A percentile compares a stretch with the other conserved stretches of the same genome.
These are phyloP conservation scores for Arthrobotrys conoides DNA, from an alignment of 2,329 filamentous ascomycete genomes.

Conservation along the genomic window DNA sequence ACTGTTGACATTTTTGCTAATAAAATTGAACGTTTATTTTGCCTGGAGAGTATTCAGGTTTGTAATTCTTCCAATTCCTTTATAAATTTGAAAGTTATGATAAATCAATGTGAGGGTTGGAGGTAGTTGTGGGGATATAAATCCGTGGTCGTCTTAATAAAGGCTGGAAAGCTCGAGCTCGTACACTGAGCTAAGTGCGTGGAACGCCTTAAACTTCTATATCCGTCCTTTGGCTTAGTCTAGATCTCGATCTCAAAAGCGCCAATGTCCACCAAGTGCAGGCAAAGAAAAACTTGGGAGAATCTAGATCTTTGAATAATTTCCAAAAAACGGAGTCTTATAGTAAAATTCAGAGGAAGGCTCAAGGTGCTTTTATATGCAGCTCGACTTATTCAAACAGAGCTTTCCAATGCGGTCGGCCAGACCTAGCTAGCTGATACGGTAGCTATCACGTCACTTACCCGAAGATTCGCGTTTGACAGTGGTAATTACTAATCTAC, in stretches of 20 bases:
- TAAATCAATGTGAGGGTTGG: no score
- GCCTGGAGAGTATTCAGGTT: not conserved
- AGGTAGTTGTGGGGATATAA: not conserved
- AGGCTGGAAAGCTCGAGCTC: not conserved
- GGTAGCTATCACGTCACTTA: constrained; percentile 9
- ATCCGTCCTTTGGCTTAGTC: not conserved
- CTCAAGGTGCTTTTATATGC: no score
- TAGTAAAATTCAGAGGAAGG: no score
- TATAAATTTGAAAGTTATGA: no score
- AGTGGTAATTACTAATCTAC: constrained; percentile 20
- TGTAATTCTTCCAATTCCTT: no score
- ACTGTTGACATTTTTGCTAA: constrained; percentile 12
- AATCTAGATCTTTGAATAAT: no score
- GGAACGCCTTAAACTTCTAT: constrained; percentile 8
- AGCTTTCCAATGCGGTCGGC: not conserved
- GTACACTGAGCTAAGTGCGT: not conserved
- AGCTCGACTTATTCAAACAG: no score
- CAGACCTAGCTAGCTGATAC: no score
- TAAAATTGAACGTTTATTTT: not conserved
- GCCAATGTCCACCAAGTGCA: not conserved
- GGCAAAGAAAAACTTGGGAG: no score
- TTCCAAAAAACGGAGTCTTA: no score
- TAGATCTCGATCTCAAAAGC: no score
- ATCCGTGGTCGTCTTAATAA: not conserved
- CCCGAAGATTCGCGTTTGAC: constrained; percentile 8